Evolutionary conservation across 495 filamentous ascomycete genomes (phyloP), one percentile per base, ranked within the genome.

Genomic region (Cenococcum geophilum): DNA sequence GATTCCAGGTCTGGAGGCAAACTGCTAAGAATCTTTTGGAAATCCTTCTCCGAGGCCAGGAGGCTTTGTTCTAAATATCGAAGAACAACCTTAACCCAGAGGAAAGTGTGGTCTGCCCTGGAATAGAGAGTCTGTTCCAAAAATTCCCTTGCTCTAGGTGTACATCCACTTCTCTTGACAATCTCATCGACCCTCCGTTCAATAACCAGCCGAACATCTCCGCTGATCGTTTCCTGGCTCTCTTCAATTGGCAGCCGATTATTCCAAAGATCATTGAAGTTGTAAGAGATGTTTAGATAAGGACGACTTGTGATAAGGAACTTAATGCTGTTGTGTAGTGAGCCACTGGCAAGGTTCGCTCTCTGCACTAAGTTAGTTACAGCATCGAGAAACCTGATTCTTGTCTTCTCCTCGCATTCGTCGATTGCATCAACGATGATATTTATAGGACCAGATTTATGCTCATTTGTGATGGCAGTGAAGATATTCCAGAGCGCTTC

Each of bases 361-460:
- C 40, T 55, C 4, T 63, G 12, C 45, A 63, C 60, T 40, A 64
- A 49, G 18, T 60, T 36, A 21, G n/a, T 54, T 8, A 59, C 43
- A 4, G 47, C n/a, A 4, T 54, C 11, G 21, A 61, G 52, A 21
- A 65, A 57, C 16, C 12, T 57, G 22, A 20, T 18, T 5, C 59
- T 58, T 3, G 49, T 66, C 22, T 11, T 18, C n/a, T 42, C 57
- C 50, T 67, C 61, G 37, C 64, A 67, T 53, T 67, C 64, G 62
- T 67, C 64, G 21, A 67, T 63, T 18, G 55, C 64, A 40, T 67
- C 64, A n/a, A 67, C 49, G n/a, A 67, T 63, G 22, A 67, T 27
- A 16, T 37, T 57, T n/a, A 63, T 18, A 4, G 60, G 8, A 18
- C 50, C 60, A 18, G 23, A 32, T 36, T 35, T 63, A 16, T 35